phyloP scores from a whole-genome alignment of 2,329 filamentous ascomycete species.

The Aureobasidium vineae region DNA sequence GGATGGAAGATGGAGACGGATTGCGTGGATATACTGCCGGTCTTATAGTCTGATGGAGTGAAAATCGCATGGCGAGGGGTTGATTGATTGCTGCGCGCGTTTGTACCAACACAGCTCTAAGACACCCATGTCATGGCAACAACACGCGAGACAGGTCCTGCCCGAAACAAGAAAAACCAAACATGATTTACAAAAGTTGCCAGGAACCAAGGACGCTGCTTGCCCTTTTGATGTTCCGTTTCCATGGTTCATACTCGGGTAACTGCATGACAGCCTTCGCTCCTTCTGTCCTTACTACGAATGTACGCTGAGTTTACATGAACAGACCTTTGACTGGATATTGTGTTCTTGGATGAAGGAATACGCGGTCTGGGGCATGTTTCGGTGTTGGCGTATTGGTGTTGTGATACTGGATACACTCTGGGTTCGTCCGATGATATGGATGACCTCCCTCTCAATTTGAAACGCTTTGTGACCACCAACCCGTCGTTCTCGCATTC shows the following conservation, averaged over 20 bases:
- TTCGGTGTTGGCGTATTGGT: too few relatives aligned
- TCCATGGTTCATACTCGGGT: neutral
- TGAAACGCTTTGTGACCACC: slow-evolving; percentile 10
- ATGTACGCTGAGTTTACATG: too few relatives aligned
- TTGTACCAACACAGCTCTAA: neutral
- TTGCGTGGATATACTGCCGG: neutral
- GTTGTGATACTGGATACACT: too few relatives aligned
- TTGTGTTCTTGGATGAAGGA: too few relatives aligned
- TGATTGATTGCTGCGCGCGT: neutral
- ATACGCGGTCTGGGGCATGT: too few relatives aligned
- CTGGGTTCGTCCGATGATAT: too few relatives aligned
- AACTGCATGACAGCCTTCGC: neutral
- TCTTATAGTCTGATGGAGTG: neutral
- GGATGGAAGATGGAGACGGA: neutral
- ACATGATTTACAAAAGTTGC: too few relatives aligned
- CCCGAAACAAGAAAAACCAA: neutral
- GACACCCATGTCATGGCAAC: neutral
- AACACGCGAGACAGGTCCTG: neutral
- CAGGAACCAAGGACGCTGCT: neutral
- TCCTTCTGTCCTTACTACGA: neutral
- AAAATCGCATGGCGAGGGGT: neutral
- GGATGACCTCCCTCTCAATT: neutral
- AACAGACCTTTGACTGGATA: too few relatives aligned
- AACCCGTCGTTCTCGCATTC: neutral
- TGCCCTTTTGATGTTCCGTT: neutral